Conservation (phyloP, 257 asterid genomes). For the Solanum ossicruentum region DNA sequence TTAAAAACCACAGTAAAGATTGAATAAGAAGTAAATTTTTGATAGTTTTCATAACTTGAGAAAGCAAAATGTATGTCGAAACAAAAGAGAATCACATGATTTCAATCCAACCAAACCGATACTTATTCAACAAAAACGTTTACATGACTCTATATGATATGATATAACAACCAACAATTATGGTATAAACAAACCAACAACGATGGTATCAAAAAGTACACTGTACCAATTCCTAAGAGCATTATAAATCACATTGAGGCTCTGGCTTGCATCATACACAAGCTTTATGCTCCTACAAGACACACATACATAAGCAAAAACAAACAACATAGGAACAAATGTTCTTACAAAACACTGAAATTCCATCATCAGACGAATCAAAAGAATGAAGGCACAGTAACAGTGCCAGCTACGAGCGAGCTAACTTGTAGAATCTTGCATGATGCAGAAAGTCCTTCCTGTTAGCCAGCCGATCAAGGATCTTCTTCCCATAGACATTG, state of each 20-base stretch:
- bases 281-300: neutral
- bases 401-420: neutral
- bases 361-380: neutral
- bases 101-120: neutral
- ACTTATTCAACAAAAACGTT: neutral
- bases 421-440: neutral
- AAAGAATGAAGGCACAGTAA: neutral
- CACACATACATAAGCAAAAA: neutral
- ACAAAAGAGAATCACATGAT: no score
- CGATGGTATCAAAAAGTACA: neutral
- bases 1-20: no score
- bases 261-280: neutral
- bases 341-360: neutral
- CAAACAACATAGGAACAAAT: neutral
- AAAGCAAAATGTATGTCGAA: no score
- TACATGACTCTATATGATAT: neutral
- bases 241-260: neutral
- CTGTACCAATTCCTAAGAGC: neutral
- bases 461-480: conserved; percentile 41
- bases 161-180: neutral
- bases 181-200: neutral
- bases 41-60: no score
- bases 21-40: no score
- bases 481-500: conserved; percentile 54
- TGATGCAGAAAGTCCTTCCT: neutral